Conservation (phyloP, 1,284 basidiomycete species). For the Somion occarium region DNA sequence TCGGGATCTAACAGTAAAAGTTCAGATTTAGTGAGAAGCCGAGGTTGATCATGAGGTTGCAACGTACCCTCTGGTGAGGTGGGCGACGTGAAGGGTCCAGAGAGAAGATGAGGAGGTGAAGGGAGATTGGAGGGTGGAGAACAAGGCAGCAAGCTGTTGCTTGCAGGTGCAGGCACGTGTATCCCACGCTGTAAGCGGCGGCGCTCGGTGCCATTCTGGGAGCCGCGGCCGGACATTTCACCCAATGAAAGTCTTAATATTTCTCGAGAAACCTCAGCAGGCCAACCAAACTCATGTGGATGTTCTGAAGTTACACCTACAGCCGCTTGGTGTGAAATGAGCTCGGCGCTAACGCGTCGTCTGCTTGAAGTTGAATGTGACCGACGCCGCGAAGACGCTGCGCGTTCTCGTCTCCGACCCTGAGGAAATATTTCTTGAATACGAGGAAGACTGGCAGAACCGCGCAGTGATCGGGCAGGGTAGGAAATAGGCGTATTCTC, state of each 20-base stretch:
- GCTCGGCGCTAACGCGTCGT: constrained; percentile 38
- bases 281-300: constrained; percentile 33
- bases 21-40: not conserved
- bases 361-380: not conserved
- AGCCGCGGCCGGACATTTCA: constrained; percentile 6
- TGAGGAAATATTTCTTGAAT: constrained; percentile 20
- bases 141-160: constrained; percentile 13
- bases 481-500: constrained; percentile 10
- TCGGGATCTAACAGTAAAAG: not conserved
- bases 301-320: constrained; percentile 25
- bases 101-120: constrained; percentile 17
- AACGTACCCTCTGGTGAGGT: constrained; percentile 11
- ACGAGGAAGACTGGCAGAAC: constrained; percentile 22
- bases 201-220: constrained; percentile 1
- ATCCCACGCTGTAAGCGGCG: constrained; percentile 12
- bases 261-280: constrained; percentile 39
- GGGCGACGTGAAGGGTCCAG: constrained; percentile 15
- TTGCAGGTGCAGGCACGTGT: constrained; percentile 13
- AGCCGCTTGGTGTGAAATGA: constrained; percentile 34
- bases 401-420: not conserved
- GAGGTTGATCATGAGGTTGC: not conserved
- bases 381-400: not conserved
- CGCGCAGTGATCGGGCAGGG: constrained; percentile 16
- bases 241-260: constrained; percentile 35
- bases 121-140: constrained; percentile 19